Evolutionary conservation across 306 rosid species (phyloP), one percentile per base, ranked within the genome.

Genomic region (Hippophae tibetana): DNA sequence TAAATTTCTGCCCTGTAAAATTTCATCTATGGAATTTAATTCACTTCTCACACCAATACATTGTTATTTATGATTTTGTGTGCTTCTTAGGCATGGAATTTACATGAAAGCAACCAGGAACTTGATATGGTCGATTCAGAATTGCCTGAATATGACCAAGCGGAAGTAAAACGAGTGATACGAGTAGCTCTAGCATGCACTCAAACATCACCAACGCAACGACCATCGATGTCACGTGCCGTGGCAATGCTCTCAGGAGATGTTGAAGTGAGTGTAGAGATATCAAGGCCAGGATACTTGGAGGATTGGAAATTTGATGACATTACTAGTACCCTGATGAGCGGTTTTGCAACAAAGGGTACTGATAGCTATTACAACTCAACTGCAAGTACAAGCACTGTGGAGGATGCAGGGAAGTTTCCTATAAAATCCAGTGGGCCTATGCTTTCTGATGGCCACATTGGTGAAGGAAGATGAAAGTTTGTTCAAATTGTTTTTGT

Each of bases 221-320:
- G 85, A 31, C 95, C 92, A 41, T 53, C 84, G 1, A 87, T 87
- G 95, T 84, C 92, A 2, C 81, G 80, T 3, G 90, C 81, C 14
- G 82, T 87, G 65, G 86, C 86, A 54, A 87, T 87, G 92, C 84
- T 87, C 63, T 56, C 79, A 0, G 89, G 92, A 71, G 85, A 84
- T 57, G 46, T 63, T 2, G 92, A 84, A 69, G 89, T 84, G 77
- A 50, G 69, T 54, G 1, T 69, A 42, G 80, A 75, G 40, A 73
- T 76, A 61, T 43, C 89, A 27, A 77, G 51, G 72, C 95, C 92
- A 6, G 86, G 85, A 23, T 87, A 87, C 76, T 43, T 87, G 53
- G 69, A 86, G 6, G 86, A 82, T 43, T 81, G 85, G 95, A 81
- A 67, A 51, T 87, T 78, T 53, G 79, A 84, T 40, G 92, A 79